Conservation (phyloP, 2,329 filamentous ascomycete species). For the Arthrobotrys iridis region DNA sequence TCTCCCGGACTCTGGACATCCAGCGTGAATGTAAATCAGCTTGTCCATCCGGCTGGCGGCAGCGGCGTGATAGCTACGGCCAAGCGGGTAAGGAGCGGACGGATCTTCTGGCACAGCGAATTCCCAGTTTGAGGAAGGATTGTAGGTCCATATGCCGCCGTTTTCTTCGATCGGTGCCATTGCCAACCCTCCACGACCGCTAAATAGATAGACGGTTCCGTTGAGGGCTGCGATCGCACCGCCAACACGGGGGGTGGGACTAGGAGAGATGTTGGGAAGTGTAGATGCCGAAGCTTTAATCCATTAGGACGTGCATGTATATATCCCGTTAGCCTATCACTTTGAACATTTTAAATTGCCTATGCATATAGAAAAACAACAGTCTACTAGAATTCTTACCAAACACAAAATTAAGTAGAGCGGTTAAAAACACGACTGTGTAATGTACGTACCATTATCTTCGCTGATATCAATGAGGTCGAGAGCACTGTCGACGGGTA, state of each 20-base stretch:
- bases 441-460: not conserved
- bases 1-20: slow-evolving; percentile 72
- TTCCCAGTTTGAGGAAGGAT: slow-evolving; percentile 74
- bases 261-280: slow-evolving; percentile 56
- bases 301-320: not conserved
- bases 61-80: slow-evolving; percentile 75
- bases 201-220: slow-evolving; percentile 80
- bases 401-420: no score
- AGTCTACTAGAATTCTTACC: no score
- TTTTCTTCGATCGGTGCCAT: slow-evolving; percentile 78
- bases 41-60: slow-evolving; percentile 69
- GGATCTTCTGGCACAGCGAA: slow-evolving; percentile 68
- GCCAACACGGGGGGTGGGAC: slow-evolving; percentile 76
- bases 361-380: not conserved
- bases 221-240: slow-evolving; percentile 76
- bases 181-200: slow-evolving; percentile 75
- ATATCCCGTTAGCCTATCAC: not conserved
- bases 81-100: slow-evolving; percentile 65
- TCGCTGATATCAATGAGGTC: not conserved
- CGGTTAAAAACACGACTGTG: not conserved
- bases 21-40: slow-evolving; percentile 77
- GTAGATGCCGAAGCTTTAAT: not conserved
- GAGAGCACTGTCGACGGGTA: slow-evolving; percentile 12
- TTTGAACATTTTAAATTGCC: not conserved
- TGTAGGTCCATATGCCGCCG: slow-evolving; percentile 80